phyloP scores from a whole-genome alignment of 2,329 filamentous ascomycete species.

The Fusarium albosuccineum region DNA sequence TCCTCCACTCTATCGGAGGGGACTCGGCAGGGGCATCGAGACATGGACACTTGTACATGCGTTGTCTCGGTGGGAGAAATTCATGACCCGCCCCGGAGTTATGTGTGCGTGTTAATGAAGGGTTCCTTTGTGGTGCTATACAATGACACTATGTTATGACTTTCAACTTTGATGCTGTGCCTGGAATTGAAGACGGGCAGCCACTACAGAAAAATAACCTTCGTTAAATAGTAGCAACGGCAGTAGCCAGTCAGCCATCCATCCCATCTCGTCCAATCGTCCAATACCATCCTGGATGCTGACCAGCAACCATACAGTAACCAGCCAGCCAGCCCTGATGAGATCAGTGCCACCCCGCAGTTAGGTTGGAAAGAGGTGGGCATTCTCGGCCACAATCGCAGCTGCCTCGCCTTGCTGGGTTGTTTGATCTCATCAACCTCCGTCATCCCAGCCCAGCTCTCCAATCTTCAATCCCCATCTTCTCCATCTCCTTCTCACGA shows the following conservation, averaged over 20 bases:
- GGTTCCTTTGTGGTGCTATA: not conserved
- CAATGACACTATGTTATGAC: not conserved
- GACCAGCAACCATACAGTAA: too few relatives aligned
- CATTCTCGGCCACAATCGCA: slow-evolving; percentile 12
- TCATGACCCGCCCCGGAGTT: not conserved
- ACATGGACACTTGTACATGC: slow-evolving; percentile 7
- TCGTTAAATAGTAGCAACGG: too few relatives aligned
- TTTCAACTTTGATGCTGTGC: too few relatives aligned
- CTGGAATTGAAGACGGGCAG: too few relatives aligned
- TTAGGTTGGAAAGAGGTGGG: slow-evolving; percentile 3
- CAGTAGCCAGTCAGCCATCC: too few relatives aligned
- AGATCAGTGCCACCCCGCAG: slow-evolving; percentile 28
- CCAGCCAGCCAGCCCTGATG: not conserved
- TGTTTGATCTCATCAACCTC: slow-evolving; percentile 23
- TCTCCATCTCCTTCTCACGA: slow-evolving; percentile 4
- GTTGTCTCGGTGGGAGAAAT: not conserved
- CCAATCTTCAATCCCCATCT: slow-evolving; percentile 13
- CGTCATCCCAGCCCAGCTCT: slow-evolving; percentile 11
- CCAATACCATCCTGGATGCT: too few relatives aligned
- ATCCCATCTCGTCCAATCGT: too few relatives aligned
- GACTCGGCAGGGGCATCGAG: slow-evolving; percentile 10
- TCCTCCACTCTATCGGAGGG: slow-evolving; percentile 23
- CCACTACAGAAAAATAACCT: too few relatives aligned
- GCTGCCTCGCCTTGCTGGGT: slow-evolving; percentile 26
- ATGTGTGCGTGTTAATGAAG: not conserved